Conservation (phyloP, 805 yeast genomes). For the Candida peoriensis region DNA sequence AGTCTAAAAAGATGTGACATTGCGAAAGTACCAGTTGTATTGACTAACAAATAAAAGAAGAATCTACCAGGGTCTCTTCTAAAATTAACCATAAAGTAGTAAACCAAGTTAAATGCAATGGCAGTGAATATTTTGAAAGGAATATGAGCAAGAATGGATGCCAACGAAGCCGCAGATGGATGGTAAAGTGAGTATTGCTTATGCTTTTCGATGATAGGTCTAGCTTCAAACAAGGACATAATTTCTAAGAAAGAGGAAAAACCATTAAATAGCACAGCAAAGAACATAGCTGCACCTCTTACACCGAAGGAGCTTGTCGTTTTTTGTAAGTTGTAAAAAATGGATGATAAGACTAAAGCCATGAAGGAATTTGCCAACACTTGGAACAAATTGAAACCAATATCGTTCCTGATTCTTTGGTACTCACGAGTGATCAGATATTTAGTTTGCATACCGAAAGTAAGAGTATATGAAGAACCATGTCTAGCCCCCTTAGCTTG, state of each 20-base stretch:
- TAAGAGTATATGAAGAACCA: constrained; percentile 49
- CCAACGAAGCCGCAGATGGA: constrained; percentile 61
- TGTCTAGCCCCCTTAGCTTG: constrained; percentile 44
- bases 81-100: constrained; percentile 51
- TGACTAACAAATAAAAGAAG: constrained; percentile 46
- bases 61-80: constrained; percentile 49
- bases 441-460: constrained; percentile 47
- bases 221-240: constrained; percentile 25
- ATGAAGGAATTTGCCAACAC: constrained; percentile 42
- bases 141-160: constrained; percentile 54
- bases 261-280: constrained; percentile 59
- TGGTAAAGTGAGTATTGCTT: constrained; percentile 52
- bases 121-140: constrained; percentile 43
- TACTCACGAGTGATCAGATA: constrained; percentile 41
- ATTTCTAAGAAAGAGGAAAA: constrained; percentile 57
- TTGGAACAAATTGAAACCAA: constrained; percentile 39
- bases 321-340: constrained; percentile 45
- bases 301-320: constrained; percentile 44
- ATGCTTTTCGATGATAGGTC: constrained; percentile 57
- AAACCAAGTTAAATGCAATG: constrained; percentile 41
- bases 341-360: constrained; percentile 52
- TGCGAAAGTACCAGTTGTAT: constrained; percentile 38
- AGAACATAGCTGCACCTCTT: constrained; percentile 63
- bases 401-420: constrained; percentile 45
- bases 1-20: constrained; percentile 57